Percentiles rank a stretch among this genome's conserved stretches.
Evolutionary conservation across 2,329 filamentous ascomycete genomes (phyloP).

Genomic region (Passalora sequoiae): DNA sequence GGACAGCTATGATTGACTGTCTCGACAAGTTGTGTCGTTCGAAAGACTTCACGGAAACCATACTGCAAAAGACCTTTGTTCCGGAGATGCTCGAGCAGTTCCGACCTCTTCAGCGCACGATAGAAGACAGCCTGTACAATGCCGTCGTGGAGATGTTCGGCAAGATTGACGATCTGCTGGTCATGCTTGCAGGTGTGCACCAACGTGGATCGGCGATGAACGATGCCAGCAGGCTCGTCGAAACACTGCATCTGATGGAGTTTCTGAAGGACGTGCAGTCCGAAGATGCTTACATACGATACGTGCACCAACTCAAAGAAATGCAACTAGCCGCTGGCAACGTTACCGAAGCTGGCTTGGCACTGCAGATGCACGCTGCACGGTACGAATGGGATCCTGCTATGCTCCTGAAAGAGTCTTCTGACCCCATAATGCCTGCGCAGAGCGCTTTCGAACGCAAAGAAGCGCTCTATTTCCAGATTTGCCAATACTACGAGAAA

Average conservation of each 20-base stretch:
- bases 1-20: constrained; percentile 94
- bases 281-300: constrained; percentile 92
- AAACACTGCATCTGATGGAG: constrained; percentile 87
- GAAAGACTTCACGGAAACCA: constrained; percentile 75
- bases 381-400: constrained; percentile 85
- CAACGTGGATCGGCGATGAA: constrained; percentile 58
- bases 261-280: constrained; percentile 96
- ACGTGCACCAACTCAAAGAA: constrained; percentile 83
- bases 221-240: constrained; percentile 78
- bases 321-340: constrained; percentile 73
- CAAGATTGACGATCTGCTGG: constrained; percentile 84
- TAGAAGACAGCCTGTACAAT: constrained; percentile 67
- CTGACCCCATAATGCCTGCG: constrained; percentile 70
- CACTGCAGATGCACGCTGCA: constrained; percentile 83
- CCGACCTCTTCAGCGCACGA: constrained; percentile 59
- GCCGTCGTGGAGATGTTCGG: constrained; percentile 73
- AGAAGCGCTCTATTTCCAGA: constrained; percentile 85
- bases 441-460: constrained; percentile 90
- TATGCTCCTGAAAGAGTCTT: constrained; percentile 58
- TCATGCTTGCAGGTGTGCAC: constrained; percentile 85
- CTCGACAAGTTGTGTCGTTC: constrained; percentile 80
- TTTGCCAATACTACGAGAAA: constrained; percentile 92
- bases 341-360: constrained; percentile 80
- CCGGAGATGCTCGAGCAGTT: constrained; percentile 79
- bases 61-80: constrained; percentile 89